Evolutionary conservation across 345 rosid species (phyloP), one percentile per base, ranked within the genome.

Genomic region (Litchi chinensis): DNA sequence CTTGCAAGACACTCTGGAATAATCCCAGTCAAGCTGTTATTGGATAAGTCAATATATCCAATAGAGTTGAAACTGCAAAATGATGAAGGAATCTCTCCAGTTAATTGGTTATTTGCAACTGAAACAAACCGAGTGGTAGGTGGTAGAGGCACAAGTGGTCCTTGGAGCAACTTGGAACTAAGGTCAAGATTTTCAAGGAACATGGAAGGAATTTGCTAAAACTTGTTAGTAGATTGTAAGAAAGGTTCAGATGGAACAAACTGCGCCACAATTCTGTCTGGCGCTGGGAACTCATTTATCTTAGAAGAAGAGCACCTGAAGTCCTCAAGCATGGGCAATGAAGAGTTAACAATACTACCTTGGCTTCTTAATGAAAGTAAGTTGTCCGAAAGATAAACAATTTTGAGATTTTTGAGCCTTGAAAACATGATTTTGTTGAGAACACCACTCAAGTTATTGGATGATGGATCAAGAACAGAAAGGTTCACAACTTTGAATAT

Each of bases 1-100:
- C 59, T 75, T 24, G 46, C 79, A 0, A 85, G 62, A 48, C 87
- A 85, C 7, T 41, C 44, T 15, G 85, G 87, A 62, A 85, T 74
- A 0, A 10, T 21, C 26, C 83, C 79, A 0, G 1, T 26, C 70
- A 85, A 67, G 26, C 28, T 24, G 15, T 80, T 80, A 11, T 21
- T 9, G 18, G 82, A n/a, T 10, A 84, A 46, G 44, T 72, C 82
- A 56, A 84, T 28, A 22, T 76, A 4, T 3, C 8, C 0, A 0
- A 81, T 66, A 19, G 1, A 37, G 2, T 50, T 65, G n/a, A 32
- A 43, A n/a, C 0, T 44, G 56, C 83, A 81, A 46, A 81, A 15
- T 2, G 0, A 68, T 0, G 68, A 0, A 2, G 83, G 80, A 3
- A 81, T 5, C 12, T 76, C 43, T 65, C 83, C 83, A 1, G 40